Evolutionary conservation across 1,284 basidiomycete genomes (phyloP), one percentile per base, ranked within the genome.

Genomic region (Apiotrichum siamense): DNA sequence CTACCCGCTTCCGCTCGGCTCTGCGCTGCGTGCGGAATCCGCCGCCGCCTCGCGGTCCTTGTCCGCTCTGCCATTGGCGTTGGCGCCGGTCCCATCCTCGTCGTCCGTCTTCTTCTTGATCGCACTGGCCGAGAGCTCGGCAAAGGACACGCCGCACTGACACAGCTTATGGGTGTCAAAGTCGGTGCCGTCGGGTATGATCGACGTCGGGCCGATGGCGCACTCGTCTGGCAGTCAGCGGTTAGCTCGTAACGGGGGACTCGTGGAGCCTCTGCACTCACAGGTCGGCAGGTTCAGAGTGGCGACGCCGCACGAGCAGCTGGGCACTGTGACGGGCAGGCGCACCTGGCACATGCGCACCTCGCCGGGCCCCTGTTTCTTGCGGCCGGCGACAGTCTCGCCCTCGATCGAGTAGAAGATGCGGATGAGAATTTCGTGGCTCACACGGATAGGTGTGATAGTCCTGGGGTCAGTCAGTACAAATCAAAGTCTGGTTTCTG

Each of bases 351-450:
- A 66, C 66, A 71, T 67, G 25, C 69, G 48, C 44, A 73, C 55
- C 45, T 72, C 70, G 33, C 72, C 72, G 3, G 68, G 68, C 21
- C 68, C 67, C n/a, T 58, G 35, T 9, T 62, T 46, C 1, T 54
- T 55, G 21, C 40, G 20, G 2, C 61, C 63, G 3, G 37, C 21
- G 23, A 60, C 51, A 1, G 53, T 54, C 52, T 67, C 58, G 4
- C 67, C 70, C n/a, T 73, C 64, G 13, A 74, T 53, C 5, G 70
- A 70, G 57, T 72, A 74, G 57, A 70, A 72, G 21, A 72, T 61
- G 36, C 73, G 69, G 2, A 73, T 44, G 1, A 63, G 52, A 15
- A 73, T 44, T 32, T 70, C 65, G 46, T 74, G 72, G 2, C 55
- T 48, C 3, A 74, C 71, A 24, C 69, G 54, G 27, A 74, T 68